Base-by-base conservation (phyloP, 2,329 filamentous ascomycete genomes). In the Cytospora piceae region DNA sequence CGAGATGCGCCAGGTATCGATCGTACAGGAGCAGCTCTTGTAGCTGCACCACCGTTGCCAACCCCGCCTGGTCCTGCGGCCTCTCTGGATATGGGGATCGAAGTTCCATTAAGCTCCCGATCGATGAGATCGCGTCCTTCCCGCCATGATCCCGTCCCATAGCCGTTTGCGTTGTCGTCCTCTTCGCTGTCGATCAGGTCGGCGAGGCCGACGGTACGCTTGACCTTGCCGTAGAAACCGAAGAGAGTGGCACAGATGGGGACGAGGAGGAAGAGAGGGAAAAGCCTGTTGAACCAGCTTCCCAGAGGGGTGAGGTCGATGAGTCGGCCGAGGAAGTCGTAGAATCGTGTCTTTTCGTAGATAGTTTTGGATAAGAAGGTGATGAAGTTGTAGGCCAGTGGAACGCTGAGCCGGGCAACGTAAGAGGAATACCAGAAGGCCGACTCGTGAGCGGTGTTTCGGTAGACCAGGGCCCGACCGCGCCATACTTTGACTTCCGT, bases 401-500 rank as follows among this genome's bases (percentile, higher is more conserved):
- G 95, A 0, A 99, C 92, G 1, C 92, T 97, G 53, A 99, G 87
- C 73, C 94, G 92, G 60, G 95, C 94, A 14, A 97, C 91, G 75
- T 97, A 93, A 66, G 93, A 89, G 1, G 93, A 90, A 74, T 98
- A 99, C 93, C 96, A 99, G 71, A 94, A 96, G 0, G 95, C 95
- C 58, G 90, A 93, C 75, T 98, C 95, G 67, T 92, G 89, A 66
- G 96, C 94, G 0, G 95, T 99, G 74, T 96, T 95, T 65, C 95
- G 89, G 66, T 87, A 88, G 56, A 98, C 94, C 7, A 99, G 83
- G 0, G 95, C 94, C 39, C 95, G 88, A 58, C 96, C 95, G 64
- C 95, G 91, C 95, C 95, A 99, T n/a, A 97, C 93, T 73, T 95
- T 96, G 72, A 97, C 92, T 74, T 97, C 93, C 17, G 90, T 93